Conservation (phyloP, 140 eudicot species). For the Flaveria floridana region DNA sequence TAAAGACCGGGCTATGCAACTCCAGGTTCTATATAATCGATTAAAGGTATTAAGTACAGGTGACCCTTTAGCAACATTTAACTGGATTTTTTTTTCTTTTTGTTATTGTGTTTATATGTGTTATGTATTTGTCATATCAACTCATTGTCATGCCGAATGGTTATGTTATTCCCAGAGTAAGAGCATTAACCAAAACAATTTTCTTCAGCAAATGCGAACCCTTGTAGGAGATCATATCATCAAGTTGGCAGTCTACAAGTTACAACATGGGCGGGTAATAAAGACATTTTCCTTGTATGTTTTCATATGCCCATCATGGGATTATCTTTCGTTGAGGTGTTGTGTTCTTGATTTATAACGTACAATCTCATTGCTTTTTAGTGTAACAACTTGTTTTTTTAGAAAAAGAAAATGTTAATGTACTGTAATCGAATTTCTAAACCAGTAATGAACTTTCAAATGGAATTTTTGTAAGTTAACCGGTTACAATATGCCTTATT, state of each 20-base stretch:
- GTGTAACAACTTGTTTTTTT: no score
- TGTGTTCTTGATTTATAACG: neutral
- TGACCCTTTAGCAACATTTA: constrained; percentile 2
- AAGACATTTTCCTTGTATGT: neutral
- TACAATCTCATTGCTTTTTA: no score
- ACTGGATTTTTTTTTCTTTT: neutral
- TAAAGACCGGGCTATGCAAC: constrained; percentile 81
- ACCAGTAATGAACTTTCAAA: no score
- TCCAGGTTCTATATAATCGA: constrained; percentile 55
- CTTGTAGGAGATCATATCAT: constrained; percentile 94
- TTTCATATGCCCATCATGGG: neutral
- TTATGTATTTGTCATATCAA: constrained; percentile 8
- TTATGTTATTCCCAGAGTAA: constrained; percentile 48
- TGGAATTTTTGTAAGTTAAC: no score
- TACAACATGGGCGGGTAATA: constrained; percentile 69
- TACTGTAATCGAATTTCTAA: no score
- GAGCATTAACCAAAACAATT: constrained; percentile 65
- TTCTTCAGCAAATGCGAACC: constrained; percentile 65
- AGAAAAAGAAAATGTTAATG: no score
- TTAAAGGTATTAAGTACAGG: constrained; percentile 43
- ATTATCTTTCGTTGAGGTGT: neutral
- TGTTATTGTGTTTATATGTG: neutral
- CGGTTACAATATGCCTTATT: no score
- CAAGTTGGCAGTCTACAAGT: constrained; percentile 63
- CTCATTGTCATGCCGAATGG: neutral